Conservation (phyloP, 139 green algal species). For the Chlamydomonas incerta region DNA sequence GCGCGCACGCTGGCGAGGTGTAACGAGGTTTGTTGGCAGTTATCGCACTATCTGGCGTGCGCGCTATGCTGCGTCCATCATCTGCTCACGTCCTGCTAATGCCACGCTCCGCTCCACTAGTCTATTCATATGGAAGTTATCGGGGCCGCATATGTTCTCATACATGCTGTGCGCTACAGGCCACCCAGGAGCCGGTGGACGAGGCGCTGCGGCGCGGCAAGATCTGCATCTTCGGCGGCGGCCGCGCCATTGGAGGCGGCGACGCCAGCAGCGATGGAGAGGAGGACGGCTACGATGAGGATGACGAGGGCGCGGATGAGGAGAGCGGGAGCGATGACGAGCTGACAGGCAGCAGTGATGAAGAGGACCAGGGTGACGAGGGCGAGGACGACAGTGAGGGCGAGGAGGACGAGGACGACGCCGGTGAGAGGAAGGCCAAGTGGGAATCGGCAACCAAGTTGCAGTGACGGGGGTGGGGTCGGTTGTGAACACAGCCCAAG, state of each 20-base stretch:
- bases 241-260: constrained; percentile 1
- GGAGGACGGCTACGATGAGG: constrained; percentile 45
- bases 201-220: constrained; percentile 76
- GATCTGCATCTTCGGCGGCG: constrained; percentile 66
- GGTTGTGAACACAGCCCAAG: no score
- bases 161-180: background rate
- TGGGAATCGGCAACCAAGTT: no score
- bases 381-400: constrained; percentile 36
- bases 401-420: constrained; percentile 41
- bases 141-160: no score
- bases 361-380: constrained; percentile 20
- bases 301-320: constrained; percentile 29
- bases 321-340: constrained; percentile 52
- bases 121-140: no score
- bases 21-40: no score
- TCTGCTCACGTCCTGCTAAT: no score
- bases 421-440: no score
- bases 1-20: no score
- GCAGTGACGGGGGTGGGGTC: no score
- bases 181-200: constrained; percentile 76
- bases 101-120: no score
- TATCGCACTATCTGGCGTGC: no score
- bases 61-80: no score
- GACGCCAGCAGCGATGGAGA: constrained; percentile 23
- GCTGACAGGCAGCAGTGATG: constrained; percentile 37